Evolutionary conservation across 2,329 filamentous ascomycete species (phyloP).

Genomic region (Fusarium sterilihyphosum): DNA sequence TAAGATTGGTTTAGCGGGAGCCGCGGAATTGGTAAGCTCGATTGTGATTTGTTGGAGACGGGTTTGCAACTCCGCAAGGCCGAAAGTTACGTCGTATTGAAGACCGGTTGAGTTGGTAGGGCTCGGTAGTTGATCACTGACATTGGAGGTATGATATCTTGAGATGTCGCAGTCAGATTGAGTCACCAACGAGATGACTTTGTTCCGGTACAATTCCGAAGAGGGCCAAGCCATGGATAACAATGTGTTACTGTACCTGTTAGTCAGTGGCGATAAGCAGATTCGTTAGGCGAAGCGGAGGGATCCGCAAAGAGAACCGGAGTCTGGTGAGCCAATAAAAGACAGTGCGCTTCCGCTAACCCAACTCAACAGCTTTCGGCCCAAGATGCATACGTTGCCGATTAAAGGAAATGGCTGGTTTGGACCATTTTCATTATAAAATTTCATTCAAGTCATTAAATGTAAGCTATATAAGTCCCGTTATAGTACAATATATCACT

Average conservation of each 20-base stretch:
- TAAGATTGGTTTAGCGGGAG: conserved; percentile 18
- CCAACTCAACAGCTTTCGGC: neutral
- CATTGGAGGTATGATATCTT: neutral
- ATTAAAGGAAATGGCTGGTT: accelerated
- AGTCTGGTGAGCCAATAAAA: neutral
- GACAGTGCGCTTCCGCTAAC: neutral
- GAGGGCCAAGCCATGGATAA: neutral
- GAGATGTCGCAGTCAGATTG: neutral
- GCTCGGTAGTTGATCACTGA: neutral
- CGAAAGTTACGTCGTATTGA: neutral
- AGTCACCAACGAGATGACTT: accelerated
- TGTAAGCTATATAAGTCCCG: accelerated
- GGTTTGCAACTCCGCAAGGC: neutral
- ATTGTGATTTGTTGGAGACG: neutral
- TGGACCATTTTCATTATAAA: neutral
- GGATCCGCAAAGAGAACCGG: neutral
- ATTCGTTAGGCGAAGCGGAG: neutral
- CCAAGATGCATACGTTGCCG: neutral
- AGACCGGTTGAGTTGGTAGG: neutral
- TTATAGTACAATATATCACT: neutral
- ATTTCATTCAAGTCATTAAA: neutral
- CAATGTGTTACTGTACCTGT: neutral
- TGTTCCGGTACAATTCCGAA: neutral
- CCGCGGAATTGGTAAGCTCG: neutral
- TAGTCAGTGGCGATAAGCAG: neutral